Conservation (phyloP, 78 protist species). For the Dictyostelium citrinum region DNA sequence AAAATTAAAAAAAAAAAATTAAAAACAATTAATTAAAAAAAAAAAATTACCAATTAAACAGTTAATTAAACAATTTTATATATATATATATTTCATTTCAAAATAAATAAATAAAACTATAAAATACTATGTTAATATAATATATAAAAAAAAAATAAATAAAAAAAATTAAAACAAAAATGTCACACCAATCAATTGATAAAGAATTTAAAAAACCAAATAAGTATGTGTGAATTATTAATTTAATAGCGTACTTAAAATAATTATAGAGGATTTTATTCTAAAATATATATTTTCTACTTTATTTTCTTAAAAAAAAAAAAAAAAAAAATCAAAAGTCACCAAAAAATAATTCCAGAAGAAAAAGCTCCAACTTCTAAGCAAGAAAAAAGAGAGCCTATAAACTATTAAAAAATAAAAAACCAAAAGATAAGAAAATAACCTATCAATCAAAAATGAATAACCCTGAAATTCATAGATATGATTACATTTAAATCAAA, state of each 20-base stretch:
- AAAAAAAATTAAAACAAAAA: neutral
- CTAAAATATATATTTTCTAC: neutral
- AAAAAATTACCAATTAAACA: neutral
- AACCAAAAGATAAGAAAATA: constrained; percentile 43
- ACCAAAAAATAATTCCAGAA: neutral
- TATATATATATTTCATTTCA: neutral
- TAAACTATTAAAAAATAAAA: constrained; percentile 37
- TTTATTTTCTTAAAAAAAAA: neutral
- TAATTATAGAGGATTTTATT: too few species aligned
- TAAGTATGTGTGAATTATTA: neutral
- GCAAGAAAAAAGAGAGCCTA: constrained; percentile 34
- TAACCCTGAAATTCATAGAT: constrained; percentile 5
- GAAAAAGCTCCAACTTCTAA: neutral
- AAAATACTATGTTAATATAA: neutral
- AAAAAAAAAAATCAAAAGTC: neutral
- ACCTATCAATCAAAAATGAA: constrained; percentile 32
- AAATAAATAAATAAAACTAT: neutral
- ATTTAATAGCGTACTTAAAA: neutral
- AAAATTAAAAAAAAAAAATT: neutral
- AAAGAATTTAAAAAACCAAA: constrained; percentile 13
- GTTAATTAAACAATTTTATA: neutral
- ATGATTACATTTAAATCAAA: neutral
- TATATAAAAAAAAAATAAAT: neutral
- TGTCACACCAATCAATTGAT: constrained; percentile 14
- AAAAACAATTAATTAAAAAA: too few species aligned